These are phyloP conservation scores for Teunomyces pallodes DNA, from an alignment of 805 yeast species.

Conservation along the genomic window DNA sequence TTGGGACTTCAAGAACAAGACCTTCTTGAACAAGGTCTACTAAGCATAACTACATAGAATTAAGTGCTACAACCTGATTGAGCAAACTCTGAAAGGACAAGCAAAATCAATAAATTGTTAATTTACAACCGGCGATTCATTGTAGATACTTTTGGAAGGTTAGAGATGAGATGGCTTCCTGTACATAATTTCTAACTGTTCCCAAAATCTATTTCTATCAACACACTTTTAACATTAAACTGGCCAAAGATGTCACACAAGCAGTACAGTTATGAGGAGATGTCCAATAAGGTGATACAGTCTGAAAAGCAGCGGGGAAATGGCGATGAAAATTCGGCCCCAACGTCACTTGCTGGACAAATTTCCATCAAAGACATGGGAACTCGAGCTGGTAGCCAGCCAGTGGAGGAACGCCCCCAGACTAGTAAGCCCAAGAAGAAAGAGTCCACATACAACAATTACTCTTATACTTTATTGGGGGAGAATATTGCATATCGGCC, in stretches of 20 bases:
- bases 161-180: background rate
- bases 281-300: slow-evolving; percentile 72
- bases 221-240: background rate
- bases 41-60: slow-evolving; percentile 15
- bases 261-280: slow-evolving; percentile 61
- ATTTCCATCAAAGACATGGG: slow-evolving; percentile 75
- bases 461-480: slow-evolving; percentile 17
- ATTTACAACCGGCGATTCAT: background rate
- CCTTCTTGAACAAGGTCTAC: slow-evolving; percentile 46
- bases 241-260: slow-evolving; percentile 9
- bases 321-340: slow-evolving; percentile 54
- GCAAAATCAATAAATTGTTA: background rate
- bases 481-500: slow-evolving; percentile 66
- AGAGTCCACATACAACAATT: slow-evolving; percentile 9
- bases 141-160: too few species aligned
- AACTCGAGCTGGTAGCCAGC: slow-evolving; percentile 26
- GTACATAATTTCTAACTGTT: background rate
- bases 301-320: slow-evolving; percentile 34
- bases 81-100: background rate
- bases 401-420: slow-evolving; percentile 10
- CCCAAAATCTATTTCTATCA: background rate
- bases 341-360: slow-evolving; percentile 70
- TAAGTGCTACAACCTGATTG: background rate
- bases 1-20: slow-evolving; percentile 68
- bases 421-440: slow-evolving; percentile 6